phyloP scores from a whole-genome alignment of 1,139 yeast species.

The Lipomyces yarrowii region DNA sequence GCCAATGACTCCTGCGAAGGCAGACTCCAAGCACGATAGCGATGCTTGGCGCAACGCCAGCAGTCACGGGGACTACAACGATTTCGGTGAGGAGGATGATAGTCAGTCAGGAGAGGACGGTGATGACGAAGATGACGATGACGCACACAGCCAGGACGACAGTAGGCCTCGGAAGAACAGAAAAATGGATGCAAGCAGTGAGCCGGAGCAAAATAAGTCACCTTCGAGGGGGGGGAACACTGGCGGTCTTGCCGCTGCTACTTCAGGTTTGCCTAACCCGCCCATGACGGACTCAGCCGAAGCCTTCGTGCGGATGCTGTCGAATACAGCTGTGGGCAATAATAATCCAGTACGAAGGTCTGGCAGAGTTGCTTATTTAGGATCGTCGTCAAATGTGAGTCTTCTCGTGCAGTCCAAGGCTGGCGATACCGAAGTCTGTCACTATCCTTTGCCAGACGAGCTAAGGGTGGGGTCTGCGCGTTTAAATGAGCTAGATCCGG shows the following conservation, averaged over 20 bases:
- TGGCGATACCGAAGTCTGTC: conserved; percentile 41
- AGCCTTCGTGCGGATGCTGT: conserved; percentile 19
- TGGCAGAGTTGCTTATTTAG: conserved; percentile 32
- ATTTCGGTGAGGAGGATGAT: background rate
- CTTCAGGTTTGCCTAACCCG: conserved; percentile 8
- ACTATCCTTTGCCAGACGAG: conserved; percentile 43
- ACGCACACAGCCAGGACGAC: background rate
- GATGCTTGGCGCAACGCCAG: background rate
- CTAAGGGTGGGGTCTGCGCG: conserved; percentile 37
- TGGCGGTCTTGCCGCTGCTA: conserved; percentile 12
- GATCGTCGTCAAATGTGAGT: conserved; percentile 41
- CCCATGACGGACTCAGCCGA: conserved; percentile 14
- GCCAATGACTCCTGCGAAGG: background rate
- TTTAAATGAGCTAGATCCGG: conserved; percentile 54
- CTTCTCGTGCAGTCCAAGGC: conserved; percentile 41
- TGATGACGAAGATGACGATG: conserved; percentile 14
- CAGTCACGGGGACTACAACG: background rate
- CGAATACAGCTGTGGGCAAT: conserved; percentile 11
- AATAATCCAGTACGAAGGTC: conserved; percentile 17
- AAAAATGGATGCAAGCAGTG: background rate
- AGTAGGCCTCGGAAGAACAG: background rate
- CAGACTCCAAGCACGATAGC: background rate
- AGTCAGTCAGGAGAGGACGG: conserved; percentile 17
- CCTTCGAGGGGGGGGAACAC: no score
- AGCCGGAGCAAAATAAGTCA: background rate